Evolutionary conservation across 2,329 filamentous ascomycete genomes (phyloP).

Genomic region (Chaetoscypha palmicola): DNA sequence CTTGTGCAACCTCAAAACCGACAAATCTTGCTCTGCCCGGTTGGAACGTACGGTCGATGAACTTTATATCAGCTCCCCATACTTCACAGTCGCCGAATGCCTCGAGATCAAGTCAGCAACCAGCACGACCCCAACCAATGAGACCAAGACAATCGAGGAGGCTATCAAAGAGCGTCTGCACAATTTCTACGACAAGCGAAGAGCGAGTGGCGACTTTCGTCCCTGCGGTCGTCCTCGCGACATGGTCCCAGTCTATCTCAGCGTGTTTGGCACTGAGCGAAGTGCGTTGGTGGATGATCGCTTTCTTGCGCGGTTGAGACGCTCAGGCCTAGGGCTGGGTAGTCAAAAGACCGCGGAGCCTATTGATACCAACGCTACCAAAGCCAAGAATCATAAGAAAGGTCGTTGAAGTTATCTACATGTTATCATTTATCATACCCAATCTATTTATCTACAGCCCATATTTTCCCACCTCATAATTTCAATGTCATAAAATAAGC

Average conservation of each 20-base stretch:
- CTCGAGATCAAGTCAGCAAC: neutral
- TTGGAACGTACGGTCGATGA: neutral
- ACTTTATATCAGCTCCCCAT: neutral
- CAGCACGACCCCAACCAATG: neutral
- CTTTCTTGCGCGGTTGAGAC: neutral
- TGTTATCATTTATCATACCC: no score
- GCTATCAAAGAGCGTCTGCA: constrained; percentile 20
- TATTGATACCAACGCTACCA: neutral
- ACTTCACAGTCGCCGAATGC: neutral
- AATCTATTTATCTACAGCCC: no score
- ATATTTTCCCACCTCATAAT: no score
- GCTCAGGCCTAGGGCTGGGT: neutral
- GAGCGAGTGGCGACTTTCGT: constrained; percentile 26
- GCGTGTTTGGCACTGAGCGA: neutral
- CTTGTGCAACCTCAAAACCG: neutral
- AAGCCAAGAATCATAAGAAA: neutral
- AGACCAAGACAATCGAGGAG: constrained; percentile 20
- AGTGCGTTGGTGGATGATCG: neutral
- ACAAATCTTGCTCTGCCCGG: neutral
- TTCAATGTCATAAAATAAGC: no score
- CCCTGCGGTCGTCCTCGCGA: constrained; percentile 29
- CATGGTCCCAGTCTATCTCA: constrained; percentile 11
- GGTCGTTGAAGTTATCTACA: no score
- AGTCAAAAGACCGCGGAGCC: neutral
- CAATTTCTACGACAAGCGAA: constrained; percentile 26